A percentile compares a stretch with the other conserved stretches of the same genome.
Evolutionary conservation across 306 rosid species (phyloP).

Genomic region (Styphnolobium japonicum): DNA sequence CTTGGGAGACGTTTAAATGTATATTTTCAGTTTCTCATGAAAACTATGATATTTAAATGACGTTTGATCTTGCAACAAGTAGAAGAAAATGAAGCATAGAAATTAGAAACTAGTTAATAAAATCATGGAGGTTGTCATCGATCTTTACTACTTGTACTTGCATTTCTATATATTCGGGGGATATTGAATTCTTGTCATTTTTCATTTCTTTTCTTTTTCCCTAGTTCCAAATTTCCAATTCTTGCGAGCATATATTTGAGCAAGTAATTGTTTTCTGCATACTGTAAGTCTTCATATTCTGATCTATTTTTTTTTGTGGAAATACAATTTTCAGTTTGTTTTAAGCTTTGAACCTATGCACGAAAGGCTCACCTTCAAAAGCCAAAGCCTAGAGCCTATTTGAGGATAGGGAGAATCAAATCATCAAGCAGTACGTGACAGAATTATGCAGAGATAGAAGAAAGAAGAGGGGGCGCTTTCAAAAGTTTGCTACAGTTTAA

Average conservation of each 20-base stretch:
- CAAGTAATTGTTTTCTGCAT: neutral
- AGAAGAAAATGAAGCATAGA: too few relatives aligned
- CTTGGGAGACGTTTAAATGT: too few relatives aligned
- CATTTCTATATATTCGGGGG: too few relatives aligned
- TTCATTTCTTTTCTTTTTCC: neutral
- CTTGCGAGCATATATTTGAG: neutral
- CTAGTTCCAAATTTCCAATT: neutral
- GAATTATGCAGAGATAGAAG: neutral
- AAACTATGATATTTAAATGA: too few relatives aligned
- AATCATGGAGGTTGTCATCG: too few relatives aligned
- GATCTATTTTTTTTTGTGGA: neutral
- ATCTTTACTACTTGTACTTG: too few relatives aligned
- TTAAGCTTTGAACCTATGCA: neutral
- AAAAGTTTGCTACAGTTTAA: neutral
- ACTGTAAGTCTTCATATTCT: neutral
- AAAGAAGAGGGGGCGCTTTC: neutral
- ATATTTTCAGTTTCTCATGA: too few relatives aligned
- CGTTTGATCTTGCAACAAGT: too few relatives aligned
- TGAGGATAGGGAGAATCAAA: neutral
- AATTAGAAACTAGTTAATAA: too few relatives aligned
- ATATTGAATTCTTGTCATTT: neutral
- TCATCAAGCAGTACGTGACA: neutral
- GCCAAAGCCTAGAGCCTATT: neutral
- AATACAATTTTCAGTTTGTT: neutral
- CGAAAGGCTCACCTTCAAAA: neutral